Evolutionary conservation across 1,139 yeast genomes (phyloP).

Genomic region (Debaryomyces nepalensis): DNA sequence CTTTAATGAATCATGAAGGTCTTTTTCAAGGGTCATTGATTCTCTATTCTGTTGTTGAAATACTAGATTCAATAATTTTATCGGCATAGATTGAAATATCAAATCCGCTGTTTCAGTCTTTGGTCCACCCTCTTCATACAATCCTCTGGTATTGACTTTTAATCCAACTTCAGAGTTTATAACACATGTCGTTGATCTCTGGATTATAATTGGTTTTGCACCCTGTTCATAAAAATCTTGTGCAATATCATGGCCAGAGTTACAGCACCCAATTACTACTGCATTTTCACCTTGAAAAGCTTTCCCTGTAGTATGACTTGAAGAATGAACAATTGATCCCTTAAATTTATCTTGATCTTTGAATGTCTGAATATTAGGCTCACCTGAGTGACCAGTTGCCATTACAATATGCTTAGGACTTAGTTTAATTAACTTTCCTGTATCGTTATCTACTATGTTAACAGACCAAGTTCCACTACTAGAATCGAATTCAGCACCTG

Average conservation of each 20-base stretch:
- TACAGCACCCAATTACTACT: conserved; percentile 48
- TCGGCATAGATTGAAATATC: conserved; percentile 35
- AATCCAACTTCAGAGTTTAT: conserved; percentile 40
- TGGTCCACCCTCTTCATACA: conserved; percentile 43
- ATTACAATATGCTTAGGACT: conserved; percentile 21
- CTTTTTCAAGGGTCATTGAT: conserved; percentile 29
- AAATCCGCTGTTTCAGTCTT: conserved; percentile 40
- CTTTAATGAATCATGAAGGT: conserved; percentile 32
- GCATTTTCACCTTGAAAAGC: conserved; percentile 44
- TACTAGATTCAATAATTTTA: conserved; percentile 26
- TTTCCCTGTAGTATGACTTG: conserved; percentile 43
- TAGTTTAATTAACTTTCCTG: conserved; percentile 17
- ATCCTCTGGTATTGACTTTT: conserved; percentile 29
- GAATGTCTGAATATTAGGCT: conserved; percentile 45
- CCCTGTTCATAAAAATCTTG: conserved; percentile 51
- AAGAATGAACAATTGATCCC: conserved; percentile 45
- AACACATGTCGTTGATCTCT: conserved; percentile 48
- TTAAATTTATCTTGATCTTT: conserved; percentile 39
- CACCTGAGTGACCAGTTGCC: conserved; percentile 50
- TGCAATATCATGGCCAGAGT: conserved; percentile 50
- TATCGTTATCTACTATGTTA: conserved; percentile 28
- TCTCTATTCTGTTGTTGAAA: conserved; percentile 13
- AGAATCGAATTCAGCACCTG: conserved; percentile 35
- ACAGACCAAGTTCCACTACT: conserved; percentile 35
- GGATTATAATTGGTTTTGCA: conserved; percentile 45